Evolutionary conservation across 2,329 filamentous ascomycete species (phyloP).

Genomic region (Nemania sp.): DNA sequence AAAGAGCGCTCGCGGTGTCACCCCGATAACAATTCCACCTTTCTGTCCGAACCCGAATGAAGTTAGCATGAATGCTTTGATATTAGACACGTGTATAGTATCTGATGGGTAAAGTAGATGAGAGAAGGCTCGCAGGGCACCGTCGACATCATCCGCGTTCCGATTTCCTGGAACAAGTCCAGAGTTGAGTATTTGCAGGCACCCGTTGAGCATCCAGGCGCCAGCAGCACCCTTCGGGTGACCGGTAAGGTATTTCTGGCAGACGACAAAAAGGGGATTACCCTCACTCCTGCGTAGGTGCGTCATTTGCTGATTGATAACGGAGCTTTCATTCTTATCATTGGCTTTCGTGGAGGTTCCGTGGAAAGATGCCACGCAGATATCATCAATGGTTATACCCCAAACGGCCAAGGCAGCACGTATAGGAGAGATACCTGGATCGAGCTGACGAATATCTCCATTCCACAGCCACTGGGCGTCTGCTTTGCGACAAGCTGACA

Average conservation of each 20-base stretch:
- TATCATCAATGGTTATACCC: not conserved
- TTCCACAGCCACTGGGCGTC: no score
- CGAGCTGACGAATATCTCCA: no score
- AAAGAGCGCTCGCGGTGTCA: slow-evolving; percentile 54
- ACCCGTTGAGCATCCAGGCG: not conserved
- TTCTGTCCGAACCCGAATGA: slow-evolving; percentile 62
- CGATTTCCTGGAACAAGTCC: not conserved
- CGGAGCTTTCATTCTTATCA: not conserved
- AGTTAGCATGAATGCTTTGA: slow-evolving; percentile 45
- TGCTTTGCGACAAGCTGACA: no score
- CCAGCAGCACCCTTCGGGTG: not conserved
- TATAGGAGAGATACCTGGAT: not conserved
- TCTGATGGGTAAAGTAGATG: not conserved
- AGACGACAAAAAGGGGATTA: not conserved
- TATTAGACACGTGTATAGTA: not conserved
- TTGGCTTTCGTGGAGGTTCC: not conserved
- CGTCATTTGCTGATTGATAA: not conserved
- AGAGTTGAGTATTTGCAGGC: not conserved
- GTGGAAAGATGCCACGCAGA: not conserved
- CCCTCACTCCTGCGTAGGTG: not conserved
- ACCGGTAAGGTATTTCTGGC: not conserved
- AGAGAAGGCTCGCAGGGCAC: not conserved
- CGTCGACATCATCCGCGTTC: not conserved
- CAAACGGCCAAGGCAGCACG: not conserved
- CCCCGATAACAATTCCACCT: slow-evolving; percentile 53